A percentile compares a stretch with the other conserved stretches of the same genome.
phyloP scores from a whole-genome alignment of 2,329 filamentous ascomycete species.

The Cladophialophora psammophila region DNA sequence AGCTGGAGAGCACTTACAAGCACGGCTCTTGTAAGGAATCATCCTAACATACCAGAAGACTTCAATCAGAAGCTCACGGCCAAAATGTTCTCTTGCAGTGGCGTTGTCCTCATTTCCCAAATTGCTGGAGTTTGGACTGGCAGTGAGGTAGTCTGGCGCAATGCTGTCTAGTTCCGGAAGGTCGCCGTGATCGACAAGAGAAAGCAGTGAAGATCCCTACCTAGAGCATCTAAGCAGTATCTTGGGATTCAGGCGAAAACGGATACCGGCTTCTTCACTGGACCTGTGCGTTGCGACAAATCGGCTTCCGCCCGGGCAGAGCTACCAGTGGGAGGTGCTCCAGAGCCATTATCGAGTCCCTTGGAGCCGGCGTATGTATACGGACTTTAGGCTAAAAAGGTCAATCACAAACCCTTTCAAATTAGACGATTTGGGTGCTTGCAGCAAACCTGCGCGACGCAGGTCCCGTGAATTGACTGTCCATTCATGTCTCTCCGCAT shows the following conservation, averaged over 20 bases:
- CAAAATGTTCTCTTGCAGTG: background rate
- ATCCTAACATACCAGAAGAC: background rate
- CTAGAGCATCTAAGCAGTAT: background rate
- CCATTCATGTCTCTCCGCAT: background rate
- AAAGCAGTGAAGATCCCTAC: background rate
- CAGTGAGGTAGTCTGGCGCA: background rate
- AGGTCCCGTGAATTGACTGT: background rate
- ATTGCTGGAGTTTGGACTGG: background rate
- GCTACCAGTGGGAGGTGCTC: background rate
- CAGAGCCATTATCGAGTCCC: background rate
- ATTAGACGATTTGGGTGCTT: background rate
- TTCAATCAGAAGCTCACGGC: background rate
- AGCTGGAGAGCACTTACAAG: background rate
- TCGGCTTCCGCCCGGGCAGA: background rate
- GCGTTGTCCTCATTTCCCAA: background rate
- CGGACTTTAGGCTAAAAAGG: background rate
- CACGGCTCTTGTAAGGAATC: slow-evolving; percentile 4
- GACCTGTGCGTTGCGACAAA: background rate
- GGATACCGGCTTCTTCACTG: background rate
- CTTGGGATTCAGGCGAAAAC: background rate
- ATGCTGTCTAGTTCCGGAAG: background rate
- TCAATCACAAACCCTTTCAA: background rate
- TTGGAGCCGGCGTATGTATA: background rate
- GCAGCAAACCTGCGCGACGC: background rate
- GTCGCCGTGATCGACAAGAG: background rate